Conservation (phyloP, 1,284 basidiomycete species). For the Puccinia horiana region DNA sequence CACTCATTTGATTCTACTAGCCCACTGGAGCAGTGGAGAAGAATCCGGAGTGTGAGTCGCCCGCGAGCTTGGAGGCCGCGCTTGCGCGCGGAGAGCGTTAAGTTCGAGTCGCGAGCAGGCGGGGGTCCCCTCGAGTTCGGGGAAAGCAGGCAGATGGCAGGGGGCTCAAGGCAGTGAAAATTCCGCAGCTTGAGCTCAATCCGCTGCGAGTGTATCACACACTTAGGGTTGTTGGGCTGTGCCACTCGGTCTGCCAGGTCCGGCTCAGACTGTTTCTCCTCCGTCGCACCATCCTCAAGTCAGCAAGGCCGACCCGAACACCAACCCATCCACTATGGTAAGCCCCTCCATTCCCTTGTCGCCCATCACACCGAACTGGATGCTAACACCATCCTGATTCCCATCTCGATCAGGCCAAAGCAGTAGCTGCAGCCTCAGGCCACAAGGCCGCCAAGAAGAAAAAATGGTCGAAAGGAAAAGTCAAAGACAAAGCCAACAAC, state of each 20-base stretch:
- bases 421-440: slow-evolving; percentile 64
- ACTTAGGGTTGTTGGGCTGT: neutral
- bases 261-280: neutral
- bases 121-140: too few species aligned
- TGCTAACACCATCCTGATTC: neutral
- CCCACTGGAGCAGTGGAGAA: too few species aligned
- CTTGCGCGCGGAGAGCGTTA: too few species aligned
- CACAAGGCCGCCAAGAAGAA: slow-evolving; percentile 93
- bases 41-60: too few species aligned
- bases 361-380: neutral
- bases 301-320: neutral
- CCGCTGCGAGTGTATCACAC: slow-evolving; percentile 9
- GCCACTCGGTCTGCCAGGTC: neutral
- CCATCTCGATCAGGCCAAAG: slow-evolving; percentile 35
- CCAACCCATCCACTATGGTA: slow-evolving; percentile 1
- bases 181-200: neutral
- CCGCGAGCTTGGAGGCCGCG: too few species aligned
- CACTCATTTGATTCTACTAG: too few species aligned
- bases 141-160: too few species aligned
- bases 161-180: too few species aligned
- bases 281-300: neutral
- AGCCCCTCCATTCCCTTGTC: neutral
- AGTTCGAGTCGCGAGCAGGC: too few species aligned
- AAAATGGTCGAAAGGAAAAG: slow-evolving; percentile 95
- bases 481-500: slow-evolving; percentile 64